Conservation (phyloP, 1,139 yeast genomes). For the Insectozyma bohioensis region DNA sequence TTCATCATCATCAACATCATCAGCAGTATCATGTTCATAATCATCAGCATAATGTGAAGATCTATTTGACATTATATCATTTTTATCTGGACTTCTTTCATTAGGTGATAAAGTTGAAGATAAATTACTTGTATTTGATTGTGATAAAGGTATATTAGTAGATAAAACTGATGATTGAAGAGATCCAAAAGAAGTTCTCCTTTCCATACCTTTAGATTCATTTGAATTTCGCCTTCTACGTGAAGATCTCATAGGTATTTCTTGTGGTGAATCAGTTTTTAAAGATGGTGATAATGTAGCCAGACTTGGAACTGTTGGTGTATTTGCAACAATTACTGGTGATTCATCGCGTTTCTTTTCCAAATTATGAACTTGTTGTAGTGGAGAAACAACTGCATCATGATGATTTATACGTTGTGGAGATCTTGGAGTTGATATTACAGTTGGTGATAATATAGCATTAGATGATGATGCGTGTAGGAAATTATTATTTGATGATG, state of each 20-base stretch:
- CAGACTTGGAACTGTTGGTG: too few species aligned
- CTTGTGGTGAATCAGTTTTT: slow-evolving; percentile 4
- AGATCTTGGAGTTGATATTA: not conserved
- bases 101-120: slow-evolving; percentile 6
- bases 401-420: not conserved
- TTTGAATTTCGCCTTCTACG: slow-evolving; percentile 13
- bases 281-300: too few species aligned
- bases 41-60: slow-evolving; percentile 1
- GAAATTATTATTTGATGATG: too few species aligned
- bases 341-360: slow-evolving; percentile 2
- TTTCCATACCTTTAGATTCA: slow-evolving; percentile 4
- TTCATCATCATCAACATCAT: not conserved
- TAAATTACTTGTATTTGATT: slow-evolving; percentile 6
- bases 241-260: slow-evolving; percentile 16
- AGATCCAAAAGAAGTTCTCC: slow-evolving; percentile 4
- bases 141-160: slow-evolving; percentile 7
- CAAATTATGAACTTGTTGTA: slow-evolving; percentile 4
- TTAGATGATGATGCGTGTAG: too few species aligned
- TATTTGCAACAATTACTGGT: too few species aligned
- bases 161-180: slow-evolving; percentile 5
- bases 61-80: slow-evolving; percentile 1
- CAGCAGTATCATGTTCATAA: not conserved
- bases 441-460: too few species aligned
- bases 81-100: not conserved
- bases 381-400: not conserved